phyloP scores from a whole-genome alignment of 2,329 filamentous ascomycete genomes.

The Helotiales sp. region DNA sequence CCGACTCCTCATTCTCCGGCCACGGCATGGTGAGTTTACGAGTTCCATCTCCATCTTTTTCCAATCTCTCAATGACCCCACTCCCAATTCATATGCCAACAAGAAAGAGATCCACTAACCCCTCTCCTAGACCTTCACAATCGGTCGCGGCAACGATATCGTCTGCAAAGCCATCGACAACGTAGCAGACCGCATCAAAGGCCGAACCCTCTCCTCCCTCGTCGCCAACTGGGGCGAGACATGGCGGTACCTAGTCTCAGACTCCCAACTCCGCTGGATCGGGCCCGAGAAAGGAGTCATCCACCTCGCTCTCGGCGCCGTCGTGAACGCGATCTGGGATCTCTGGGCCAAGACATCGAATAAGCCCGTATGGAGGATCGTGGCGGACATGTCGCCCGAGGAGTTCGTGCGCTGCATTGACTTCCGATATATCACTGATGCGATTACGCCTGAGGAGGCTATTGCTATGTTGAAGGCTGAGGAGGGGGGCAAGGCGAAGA shows the following conservation, averaged over 20 bases:
- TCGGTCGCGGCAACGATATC: slow-evolving; percentile 89
- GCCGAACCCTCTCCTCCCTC: slow-evolving; percentile 76
- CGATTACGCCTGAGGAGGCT: slow-evolving; percentile 85
- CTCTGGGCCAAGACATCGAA: slow-evolving; percentile 87
- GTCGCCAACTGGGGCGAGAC: slow-evolving; percentile 84
- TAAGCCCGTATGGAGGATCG: slow-evolving; percentile 90
- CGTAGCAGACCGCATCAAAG: slow-evolving; percentile 76
- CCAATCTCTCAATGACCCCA: not conserved
- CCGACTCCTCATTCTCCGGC: slow-evolving; percentile 71
- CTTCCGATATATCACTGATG: slow-evolving; percentile 93
- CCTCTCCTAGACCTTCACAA: slow-evolving; percentile 71
- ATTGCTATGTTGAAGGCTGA: slow-evolving; percentile 69
- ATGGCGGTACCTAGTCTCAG: slow-evolving; percentile 89
- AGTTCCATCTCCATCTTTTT: not conserved
- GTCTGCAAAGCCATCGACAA: slow-evolving; percentile 84
- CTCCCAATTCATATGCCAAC: not conserved
- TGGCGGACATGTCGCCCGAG: slow-evolving; percentile 87
- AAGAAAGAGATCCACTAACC: slow-evolving; percentile 15
- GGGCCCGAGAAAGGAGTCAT: slow-evolving; percentile 94
- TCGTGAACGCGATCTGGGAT: slow-evolving; percentile 93
- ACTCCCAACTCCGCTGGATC: slow-evolving; percentile 91
- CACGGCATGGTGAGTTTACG: slow-evolving; percentile 72
- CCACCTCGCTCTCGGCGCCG: slow-evolving; percentile 85
- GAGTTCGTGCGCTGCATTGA: slow-evolving; percentile 89
- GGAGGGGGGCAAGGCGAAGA: slow-evolving; percentile 70